Base-by-base conservation (phyloP, 306 rosid species). In the Dicorynia guianensis region DNA sequence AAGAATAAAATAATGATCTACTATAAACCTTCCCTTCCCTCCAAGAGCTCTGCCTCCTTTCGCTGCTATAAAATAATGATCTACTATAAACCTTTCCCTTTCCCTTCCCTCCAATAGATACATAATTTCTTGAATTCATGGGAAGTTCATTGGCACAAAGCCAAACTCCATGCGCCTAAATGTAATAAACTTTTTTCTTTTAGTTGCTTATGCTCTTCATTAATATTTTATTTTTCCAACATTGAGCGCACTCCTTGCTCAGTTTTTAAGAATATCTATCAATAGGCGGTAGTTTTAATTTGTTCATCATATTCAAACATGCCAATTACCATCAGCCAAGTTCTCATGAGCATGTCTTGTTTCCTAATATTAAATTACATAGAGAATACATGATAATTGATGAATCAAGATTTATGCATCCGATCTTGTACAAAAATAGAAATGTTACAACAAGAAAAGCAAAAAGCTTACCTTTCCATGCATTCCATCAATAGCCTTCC, bases 401-500 rank as follows among this genome's bases (percentile, higher is more conserved):
- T 25, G 30, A 61, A 35, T 7, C 60, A 39, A 17, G n/a, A 62
- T 40, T 40, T 77, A 17, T 17, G 20, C 33, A 64, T 62, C 14
- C 18, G 14, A 78, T 44, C 15, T 79, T 61, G 17, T 15, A 12
- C 43, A 66, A 39, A 66, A 39, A 11, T 14, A 62, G 57, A 13
- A 12, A 44, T 56, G 76, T 33, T 14, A 50, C 7, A 9, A 20
- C 25, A 20, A 61, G 36, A 79, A 15, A 33, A 33, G 1, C 38
- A 25, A 48, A 56, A 40, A 52, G 36, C 84, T 63, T 70, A 94
- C 98, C 97, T 90, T 90, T 72, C 98, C 95, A 75, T 94, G 98
- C 98, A 94, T 87, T 78, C 97, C 96, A 18, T 91, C 85, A 11
- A 94, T 92, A 80, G 97, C 98, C 59, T 86, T 84, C 47, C 75